Evolutionary conservation across 352 stramenopile species (phyloP).

Genomic region (Phytophthora boehmeriae): DNA sequence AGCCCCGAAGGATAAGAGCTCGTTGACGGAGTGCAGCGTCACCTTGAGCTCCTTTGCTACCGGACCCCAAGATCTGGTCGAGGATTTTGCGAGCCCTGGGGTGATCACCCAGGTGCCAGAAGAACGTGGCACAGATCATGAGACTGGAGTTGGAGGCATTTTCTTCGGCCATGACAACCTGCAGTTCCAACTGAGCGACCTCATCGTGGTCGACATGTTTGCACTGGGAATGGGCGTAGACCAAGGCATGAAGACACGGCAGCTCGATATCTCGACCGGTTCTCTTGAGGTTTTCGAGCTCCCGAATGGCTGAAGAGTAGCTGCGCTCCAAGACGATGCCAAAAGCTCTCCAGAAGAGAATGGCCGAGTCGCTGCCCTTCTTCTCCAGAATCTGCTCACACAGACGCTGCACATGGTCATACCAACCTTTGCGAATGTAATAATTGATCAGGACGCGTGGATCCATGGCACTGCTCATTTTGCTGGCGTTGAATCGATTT

Average conservation of each 20-base stretch:
- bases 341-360: constrained; percentile 90
- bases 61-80: constrained; percentile 51
- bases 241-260: constrained; percentile 77
- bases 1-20: constrained; percentile 67
- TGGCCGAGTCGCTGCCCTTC: constrained; percentile 75
- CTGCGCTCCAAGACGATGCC: constrained; percentile 78
- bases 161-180: constrained; percentile 83
- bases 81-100: constrained; percentile 74
- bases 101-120: constrained; percentile 77
- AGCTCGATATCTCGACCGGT: constrained; percentile 76
- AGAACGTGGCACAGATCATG: constrained; percentile 76
- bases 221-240: constrained; percentile 78
- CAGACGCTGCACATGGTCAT: constrained; percentile 82
- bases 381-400: constrained; percentile 83
- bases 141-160: constrained; percentile 55
- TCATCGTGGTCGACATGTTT: constrained; percentile 84
- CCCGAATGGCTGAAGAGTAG: constrained; percentile 82
- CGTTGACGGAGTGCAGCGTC: constrained; percentile 42
- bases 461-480: constrained; percentile 44
- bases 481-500: too few relatives aligned
- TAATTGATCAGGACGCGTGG: constrained; percentile 84
- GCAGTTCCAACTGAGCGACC: constrained; percentile 76
- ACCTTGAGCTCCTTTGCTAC: constrained; percentile 24
- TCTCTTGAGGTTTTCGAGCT: constrained; percentile 84
- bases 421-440: constrained; percentile 90